Evolutionary conservation across 108 stramenopile species (phyloP).

Genomic region (Pseudonitzschia multiseries): DNA sequence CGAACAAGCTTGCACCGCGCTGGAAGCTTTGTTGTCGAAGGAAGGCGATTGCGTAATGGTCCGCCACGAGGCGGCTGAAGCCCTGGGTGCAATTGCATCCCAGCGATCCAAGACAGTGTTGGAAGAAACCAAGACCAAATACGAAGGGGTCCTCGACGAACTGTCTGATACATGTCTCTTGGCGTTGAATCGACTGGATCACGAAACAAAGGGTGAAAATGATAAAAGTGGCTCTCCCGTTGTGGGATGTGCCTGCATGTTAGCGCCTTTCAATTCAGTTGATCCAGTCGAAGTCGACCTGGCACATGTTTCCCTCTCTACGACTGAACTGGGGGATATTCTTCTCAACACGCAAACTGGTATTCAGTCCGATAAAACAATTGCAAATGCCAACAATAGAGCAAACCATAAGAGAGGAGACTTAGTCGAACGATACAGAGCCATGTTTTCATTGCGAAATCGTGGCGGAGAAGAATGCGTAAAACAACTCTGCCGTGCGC

Average conservation of each 20-base stretch:
- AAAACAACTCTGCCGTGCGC: constrained; percentile 71
- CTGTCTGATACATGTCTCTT: constrained; percentile 90
- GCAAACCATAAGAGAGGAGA: neutral
- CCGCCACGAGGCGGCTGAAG: constrained; percentile 97
- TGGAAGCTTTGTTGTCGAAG: constrained; percentile 47
- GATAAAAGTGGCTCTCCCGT: constrained; percentile 30
- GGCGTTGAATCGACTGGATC: constrained; percentile 69
- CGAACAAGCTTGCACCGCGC: constrained; percentile 48
- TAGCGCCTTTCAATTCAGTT: constrained; percentile 74
- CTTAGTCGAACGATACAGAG: constrained; percentile 93
- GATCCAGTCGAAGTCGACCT: constrained; percentile 91
- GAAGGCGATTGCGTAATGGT: constrained; percentile 90
- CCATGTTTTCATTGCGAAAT: constrained; percentile 98
- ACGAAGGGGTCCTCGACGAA: constrained; percentile 58
- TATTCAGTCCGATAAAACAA: constrained; percentile 19
- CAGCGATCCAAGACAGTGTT: constrained; percentile 43
- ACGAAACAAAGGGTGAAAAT: constrained; percentile 53
- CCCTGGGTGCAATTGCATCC: constrained; percentile 82
- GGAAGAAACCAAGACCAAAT: constrained; percentile 34
- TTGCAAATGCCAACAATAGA: neutral
- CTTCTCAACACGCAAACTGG: constrained; percentile 54
- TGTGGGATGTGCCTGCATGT: constrained; percentile 82
- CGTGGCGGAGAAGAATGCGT: constrained; percentile 81
- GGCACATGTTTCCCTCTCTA: constrained; percentile 46
- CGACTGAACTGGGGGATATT: constrained; percentile 62